Percentiles rank a stretch among this genome's conserved stretches.
Evolutionary conservation across 805 yeast species (phyloP).

Genomic region (Barnettozyma pratensis): DNA sequence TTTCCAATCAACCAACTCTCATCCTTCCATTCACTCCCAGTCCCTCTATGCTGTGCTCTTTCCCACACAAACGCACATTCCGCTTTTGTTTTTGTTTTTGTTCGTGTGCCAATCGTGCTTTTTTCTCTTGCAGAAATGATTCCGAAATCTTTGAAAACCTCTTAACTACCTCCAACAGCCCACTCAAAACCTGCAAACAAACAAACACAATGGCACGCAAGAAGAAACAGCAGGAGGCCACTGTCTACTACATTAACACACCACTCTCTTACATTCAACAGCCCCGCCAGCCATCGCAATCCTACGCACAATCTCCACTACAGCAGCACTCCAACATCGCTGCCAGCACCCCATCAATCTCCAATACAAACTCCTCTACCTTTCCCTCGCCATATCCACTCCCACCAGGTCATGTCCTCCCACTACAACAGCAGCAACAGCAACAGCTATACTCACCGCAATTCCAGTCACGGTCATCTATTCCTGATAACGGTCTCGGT

Average conservation of each 20-base stretch:
- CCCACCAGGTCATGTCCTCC: not conserved
- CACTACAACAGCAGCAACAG: not conserved
- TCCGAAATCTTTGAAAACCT: not conserved
- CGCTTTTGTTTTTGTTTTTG: too few species aligned
- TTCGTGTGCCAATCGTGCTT: too few species aligned
- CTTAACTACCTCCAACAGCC: not conserved
- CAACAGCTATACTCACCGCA: not conserved
- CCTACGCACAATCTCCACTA: not conserved
- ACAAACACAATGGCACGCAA: slow-evolving; percentile 3
- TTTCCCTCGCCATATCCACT: not conserved
- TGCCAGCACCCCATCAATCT: too few species aligned
- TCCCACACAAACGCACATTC: too few species aligned
- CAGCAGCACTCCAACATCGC: not conserved
- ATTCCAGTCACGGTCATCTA: not conserved
- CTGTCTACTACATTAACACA: slow-evolving; percentile 7
- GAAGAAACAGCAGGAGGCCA: slow-evolving; percentile 4
- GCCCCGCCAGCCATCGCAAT: not conserved
- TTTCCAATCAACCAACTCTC: too few species aligned
- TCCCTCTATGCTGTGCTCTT: too few species aligned
- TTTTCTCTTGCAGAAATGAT: not conserved
- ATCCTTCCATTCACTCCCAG: too few species aligned
- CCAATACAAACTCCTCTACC: not conserved
- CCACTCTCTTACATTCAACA: not conserved
- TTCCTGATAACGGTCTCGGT: not conserved
- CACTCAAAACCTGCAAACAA: not conserved